Evolutionary conservation across 768 basidiomycete genomes (phyloP).

Genomic region (Pulveroboletus ravenelii): DNA sequence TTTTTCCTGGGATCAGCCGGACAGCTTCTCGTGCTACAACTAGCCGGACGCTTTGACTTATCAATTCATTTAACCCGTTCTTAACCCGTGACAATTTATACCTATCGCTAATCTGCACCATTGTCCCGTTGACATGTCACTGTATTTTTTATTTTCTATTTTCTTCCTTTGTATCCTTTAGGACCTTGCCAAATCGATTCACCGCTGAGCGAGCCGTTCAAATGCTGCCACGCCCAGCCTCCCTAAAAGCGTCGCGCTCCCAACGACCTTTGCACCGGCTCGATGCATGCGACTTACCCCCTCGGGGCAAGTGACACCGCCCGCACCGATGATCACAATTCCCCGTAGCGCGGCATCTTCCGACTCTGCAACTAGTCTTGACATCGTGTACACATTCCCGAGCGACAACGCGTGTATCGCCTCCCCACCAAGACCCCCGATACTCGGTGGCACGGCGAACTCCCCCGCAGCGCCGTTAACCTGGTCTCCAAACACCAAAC

Average conservation of each 20-base stretch:
- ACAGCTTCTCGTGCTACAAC: conserved; percentile 19
- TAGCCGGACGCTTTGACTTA: conserved; percentile 24
- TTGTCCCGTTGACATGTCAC: conserved; percentile 4
- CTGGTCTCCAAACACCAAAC: conserved; percentile 60
- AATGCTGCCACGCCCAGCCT: conserved; percentile 52
- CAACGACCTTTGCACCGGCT: conserved; percentile 72
- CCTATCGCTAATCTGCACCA: conserved; percentile 13
- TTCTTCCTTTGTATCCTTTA: conserved; percentile 12
- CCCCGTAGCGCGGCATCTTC: conserved; percentile 37
- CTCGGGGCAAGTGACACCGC: conserved; percentile 64
- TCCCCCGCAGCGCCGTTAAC: conserved; percentile 19
- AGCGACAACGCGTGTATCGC: conserved; percentile 70
- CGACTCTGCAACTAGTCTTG: conserved; percentile 43
- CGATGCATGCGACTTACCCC: conserved; percentile 64
- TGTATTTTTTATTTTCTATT: conserved; percentile 17
- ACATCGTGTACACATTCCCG: conserved; percentile 70
- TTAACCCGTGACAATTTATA: conserved; percentile 5
- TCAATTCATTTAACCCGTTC: conserved; percentile 20
- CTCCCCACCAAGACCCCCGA: conserved; percentile 78
- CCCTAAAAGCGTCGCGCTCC: conserved; percentile 53
- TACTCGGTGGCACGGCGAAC: conserved; percentile 59
- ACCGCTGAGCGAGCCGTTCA: conserved; percentile 32
- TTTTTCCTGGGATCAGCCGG: conserved; percentile 22
- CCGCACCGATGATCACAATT: conserved; percentile 72
- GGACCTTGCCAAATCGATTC: conserved; percentile 3